Evolutionary conservation across 192 early-diverging fungal species (phyloP).

Genomic region (Rhizoclosmatium globosum): DNA sequence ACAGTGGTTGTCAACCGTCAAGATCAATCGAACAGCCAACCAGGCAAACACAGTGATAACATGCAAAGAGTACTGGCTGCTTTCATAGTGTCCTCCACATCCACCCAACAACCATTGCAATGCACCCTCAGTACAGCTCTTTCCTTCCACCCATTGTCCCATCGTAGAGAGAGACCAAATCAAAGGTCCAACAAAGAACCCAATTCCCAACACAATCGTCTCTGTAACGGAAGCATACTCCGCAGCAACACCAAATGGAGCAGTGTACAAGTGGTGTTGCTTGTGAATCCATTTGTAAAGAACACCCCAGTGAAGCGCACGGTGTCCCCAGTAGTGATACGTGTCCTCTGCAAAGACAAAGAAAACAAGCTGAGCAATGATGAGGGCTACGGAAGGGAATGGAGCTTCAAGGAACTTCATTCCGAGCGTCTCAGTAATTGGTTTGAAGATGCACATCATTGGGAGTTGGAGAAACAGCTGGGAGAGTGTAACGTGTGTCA

Average conservation of each 20-base stretch:
- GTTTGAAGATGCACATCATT: conserved; percentile 89
- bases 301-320: conserved; percentile 84
- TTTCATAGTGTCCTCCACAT: conserved; percentile 26
- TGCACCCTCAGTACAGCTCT: neutral
- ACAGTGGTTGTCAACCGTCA: conserved; percentile 89
- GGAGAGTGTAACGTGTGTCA: conserved; percentile 72
- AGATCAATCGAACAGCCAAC: conserved; percentile 82
- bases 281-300: conserved; percentile 95
- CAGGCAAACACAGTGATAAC: conserved; percentile 85
- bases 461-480: conserved; percentile 88
- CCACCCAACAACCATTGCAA: conserved; percentile 7
- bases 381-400: conserved; percentile 65
- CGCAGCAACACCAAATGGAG: conserved; percentile 87
- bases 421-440: conserved; percentile 80
- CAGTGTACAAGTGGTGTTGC: conserved; percentile 90
- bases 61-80: conserved; percentile 66
- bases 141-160: conserved; percentile 14
- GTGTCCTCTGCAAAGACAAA: conserved; percentile 90
- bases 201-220: conserved; percentile 83
- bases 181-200: conserved; percentile 83
- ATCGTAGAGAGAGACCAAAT: conserved; percentile 69
- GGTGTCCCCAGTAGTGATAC: conserved; percentile 93
- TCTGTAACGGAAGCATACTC: conserved; percentile 93
- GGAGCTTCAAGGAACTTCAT: conserved; percentile 85
- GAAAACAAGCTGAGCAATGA: conserved; percentile 52